phyloP scores from a whole-genome alignment of 768 basidiomycete genomes.

The Piloderma croceum region DNA sequence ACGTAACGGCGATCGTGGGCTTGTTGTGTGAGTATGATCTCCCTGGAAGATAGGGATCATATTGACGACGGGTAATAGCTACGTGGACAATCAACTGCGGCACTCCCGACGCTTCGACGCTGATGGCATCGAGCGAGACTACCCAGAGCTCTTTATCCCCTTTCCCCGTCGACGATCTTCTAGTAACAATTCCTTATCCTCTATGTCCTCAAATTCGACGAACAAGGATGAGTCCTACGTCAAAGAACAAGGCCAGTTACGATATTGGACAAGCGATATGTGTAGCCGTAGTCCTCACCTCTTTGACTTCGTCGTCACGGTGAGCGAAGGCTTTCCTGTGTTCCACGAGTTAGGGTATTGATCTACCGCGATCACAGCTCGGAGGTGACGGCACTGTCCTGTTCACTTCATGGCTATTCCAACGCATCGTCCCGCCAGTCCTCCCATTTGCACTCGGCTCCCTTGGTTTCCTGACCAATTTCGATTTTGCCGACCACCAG shows the following conservation, averaged over 20 bases:
- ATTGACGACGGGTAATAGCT: slow-evolving; percentile 41
- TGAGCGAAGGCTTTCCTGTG: slow-evolving; percentile 44
- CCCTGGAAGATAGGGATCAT: slow-evolving; percentile 3
- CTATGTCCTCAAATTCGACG: slow-evolving; percentile 42
- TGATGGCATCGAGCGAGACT: slow-evolving; percentile 74
- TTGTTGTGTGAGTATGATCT: slow-evolving; percentile 66
- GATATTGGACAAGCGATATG: slow-evolving; percentile 98
- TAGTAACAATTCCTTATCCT: slow-evolving; percentile 55
- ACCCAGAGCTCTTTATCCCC: slow-evolving; percentile 85
- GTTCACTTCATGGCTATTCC: slow-evolving; percentile 99
- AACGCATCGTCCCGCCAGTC: slow-evolving; percentile 96
- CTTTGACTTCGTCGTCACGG: slow-evolving; percentile 97
- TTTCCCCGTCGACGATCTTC: slow-evolving; percentile 71
- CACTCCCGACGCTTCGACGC: slow-evolving; percentile 92
- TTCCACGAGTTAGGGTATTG: too few species aligned
- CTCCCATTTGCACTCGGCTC: slow-evolving; percentile 96
- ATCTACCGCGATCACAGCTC: too few species aligned
- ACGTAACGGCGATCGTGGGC: slow-evolving; percentile 62
- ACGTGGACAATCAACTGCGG: slow-evolving; percentile 90
- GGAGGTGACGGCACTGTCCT: slow-evolving; percentile 98
- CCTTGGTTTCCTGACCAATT: slow-evolving; percentile 95
- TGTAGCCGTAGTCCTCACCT: slow-evolving; percentile 85
- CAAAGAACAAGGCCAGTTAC: slow-evolving; percentile 78
- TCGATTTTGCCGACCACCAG: slow-evolving; percentile 85
- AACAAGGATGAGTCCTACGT: slow-evolving; percentile 37